Conservation (phyloP, 352 stramenopile species). For the Thraustochytrium striatum region DNA sequence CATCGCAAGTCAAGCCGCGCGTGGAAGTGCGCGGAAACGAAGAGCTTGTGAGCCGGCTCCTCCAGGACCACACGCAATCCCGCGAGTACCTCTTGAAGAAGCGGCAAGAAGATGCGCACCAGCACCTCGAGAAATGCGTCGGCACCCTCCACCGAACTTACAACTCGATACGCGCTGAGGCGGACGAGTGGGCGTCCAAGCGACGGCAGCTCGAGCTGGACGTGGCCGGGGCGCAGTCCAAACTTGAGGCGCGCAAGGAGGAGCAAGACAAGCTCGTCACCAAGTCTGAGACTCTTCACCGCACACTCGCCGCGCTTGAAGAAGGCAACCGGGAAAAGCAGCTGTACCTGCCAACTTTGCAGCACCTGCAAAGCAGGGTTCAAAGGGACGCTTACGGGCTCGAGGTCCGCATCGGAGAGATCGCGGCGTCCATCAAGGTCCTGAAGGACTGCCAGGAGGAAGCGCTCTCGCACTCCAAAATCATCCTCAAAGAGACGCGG, state of each 20-base stretch:
- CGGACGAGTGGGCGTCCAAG: neutral
- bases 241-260: neutral
- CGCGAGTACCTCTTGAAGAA: neutral
- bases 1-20: neutral
- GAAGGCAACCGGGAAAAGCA: neutral
- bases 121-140: neutral
- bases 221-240: neutral
- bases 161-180: constrained; percentile 12
- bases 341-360: neutral
- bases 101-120: neutral
- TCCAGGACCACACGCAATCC: neutral
- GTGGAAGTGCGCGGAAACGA: neutral
- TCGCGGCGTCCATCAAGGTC: neutral
- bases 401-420: neutral
- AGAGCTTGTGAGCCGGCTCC: neutral
- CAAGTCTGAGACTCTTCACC: neutral
- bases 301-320: neutral
- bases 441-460: constrained; percentile 14
- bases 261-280: neutral
- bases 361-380: neutral
- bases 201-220: neutral
- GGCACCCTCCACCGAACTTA: neutral
- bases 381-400: neutral
- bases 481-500: neutral
- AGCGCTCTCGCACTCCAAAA: neutral